These are phyloP conservation scores for Puccinia triticina DNA, from an alignment of 1,284 basidiomycete species.

Conservation along the genomic window DNA sequence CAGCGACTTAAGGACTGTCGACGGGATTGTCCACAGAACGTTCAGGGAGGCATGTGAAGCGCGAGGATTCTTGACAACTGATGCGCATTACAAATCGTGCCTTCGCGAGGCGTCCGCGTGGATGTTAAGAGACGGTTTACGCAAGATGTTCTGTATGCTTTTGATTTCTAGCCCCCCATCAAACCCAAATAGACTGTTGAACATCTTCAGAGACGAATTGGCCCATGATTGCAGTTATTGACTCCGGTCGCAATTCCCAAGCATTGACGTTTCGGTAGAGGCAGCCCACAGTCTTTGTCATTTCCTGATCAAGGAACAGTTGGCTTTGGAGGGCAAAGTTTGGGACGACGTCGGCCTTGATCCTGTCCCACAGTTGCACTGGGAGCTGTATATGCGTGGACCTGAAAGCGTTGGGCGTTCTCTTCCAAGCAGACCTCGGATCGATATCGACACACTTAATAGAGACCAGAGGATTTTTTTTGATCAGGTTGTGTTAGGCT, in stretches of 20 bases:
- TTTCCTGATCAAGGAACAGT: neutral
- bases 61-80: too few species aligned
- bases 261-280: neutral
- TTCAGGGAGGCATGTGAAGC: too few species aligned
- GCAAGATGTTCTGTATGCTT: slow-evolving; percentile 63
- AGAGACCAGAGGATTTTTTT: too few species aligned
- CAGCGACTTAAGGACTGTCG: slow-evolving; percentile 59
- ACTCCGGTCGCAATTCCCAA: neutral
- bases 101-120: too few species aligned
- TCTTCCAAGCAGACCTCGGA: too few species aligned
- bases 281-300: slow-evolving; percentile 49
- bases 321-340: neutral
- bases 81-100: too few species aligned
- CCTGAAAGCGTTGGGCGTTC: too few species aligned
- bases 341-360: slow-evolving; percentile 62
- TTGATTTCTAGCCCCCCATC: slow-evolving; percentile 60
- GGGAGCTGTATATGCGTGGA: too few species aligned
- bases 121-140: slow-evolving; percentile 60
- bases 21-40: slow-evolving; percentile 55
- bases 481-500: too few species aligned
- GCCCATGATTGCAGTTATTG: slow-evolving; percentile 60
- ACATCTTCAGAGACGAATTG: slow-evolving; percentile 59
- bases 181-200: slow-evolving; percentile 62
- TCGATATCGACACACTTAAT: neutral
- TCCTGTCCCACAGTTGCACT: slow-evolving; percentile 61